Base-by-base conservation (phyloP, 805 yeast species). In the Wickerhamomyces bisporus region DNA sequence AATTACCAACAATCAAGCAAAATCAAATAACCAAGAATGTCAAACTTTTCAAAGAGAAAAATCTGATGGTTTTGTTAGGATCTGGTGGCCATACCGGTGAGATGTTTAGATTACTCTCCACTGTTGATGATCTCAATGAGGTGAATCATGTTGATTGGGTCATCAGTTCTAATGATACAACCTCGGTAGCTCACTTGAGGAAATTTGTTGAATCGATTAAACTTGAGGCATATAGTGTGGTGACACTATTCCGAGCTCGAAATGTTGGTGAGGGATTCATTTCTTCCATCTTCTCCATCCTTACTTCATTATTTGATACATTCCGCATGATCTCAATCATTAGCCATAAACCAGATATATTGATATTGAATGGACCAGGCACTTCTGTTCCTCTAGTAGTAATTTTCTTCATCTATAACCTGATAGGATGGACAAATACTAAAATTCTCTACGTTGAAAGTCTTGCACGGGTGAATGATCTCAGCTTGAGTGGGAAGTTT, bases 21-120 rank as follows among this genome's bases (percentile, higher is more conserved):
- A 34, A 23, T 12, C 31, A 34, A 20, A 35, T 16, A 6, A 20
- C 12, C n/a, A 26, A 31, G 12, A 18, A 19, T 19, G 3, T 18
- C 11, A 36, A 34, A 18, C 26, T 35, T 6, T 29, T 43, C 10
- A 33, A 41, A 9, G 33, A 40, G 5, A 51, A 52, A 36, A 30
- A 32, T 6, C 5, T 54, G 10, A 51, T 54, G 57, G 49, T 54
- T 3, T 35, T 87, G n/a, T 62, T 91, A 10, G 98, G 98, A 0
- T 87, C 96, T 0, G 98, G 98, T 2, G 98, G 97, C 3, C 98
- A 88, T 53, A 88, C 97, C 0, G 97, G 96, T 2, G 97, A 91
- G 58, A 86, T 91, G 94, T 58, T 89, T n/a, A 65, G 89, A 19
- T 65, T 91, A 14, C 56, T 86, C 9, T 43, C 55, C 5, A 56